Evolutionary conservation across 2,329 filamentous ascomycete species (phyloP), one percentile per base, ranked within the genome.

Genomic region (Claviceps spartinae): DNA sequence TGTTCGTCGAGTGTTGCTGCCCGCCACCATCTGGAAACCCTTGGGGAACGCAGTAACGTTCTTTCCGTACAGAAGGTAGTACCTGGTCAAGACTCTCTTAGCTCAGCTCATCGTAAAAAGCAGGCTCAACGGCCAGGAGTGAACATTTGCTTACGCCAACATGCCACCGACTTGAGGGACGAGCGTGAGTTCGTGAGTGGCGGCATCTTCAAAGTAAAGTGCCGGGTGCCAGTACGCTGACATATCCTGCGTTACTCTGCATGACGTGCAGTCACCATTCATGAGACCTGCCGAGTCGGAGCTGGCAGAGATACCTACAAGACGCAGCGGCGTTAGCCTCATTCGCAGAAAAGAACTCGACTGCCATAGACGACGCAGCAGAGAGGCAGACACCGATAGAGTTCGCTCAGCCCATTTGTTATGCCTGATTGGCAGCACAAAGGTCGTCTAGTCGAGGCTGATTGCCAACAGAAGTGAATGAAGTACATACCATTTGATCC

Each of bases 171-270:
- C 78, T 64, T 93, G 82, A 1, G 76, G 68, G 46, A 95, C 86
- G 52, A 86, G 66, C 60, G 86, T 78, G 49, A 80, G 80, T 52
- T 81, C 72, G 53, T 84, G 79, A 58, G 86, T 84, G 13, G 69
- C 62, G 5, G 63, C 63, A 61, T 89, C 78, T 63, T 82, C 68
- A 67, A 95, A 95, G 71, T 91, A 90, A 56, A 95, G 63, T 2
- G 78, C 70, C 1, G 89, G 89, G 50, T 82, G 80, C 87, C 88
- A 95, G 71, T 95, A 95, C 36, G 81, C 82, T n/a, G 88, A 95
- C 69, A 82, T 85, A 69, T 95, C 89, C 69, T 91, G 75, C 40
- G 73, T 81, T 43, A 94, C 85, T 52, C 77, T 79, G 65, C 88
- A 95, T 11, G 87, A 90, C 1, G 88, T 93, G 70, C 89, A 95